phyloP scores from a whole-genome alignment of 768 basidiomycete genomes.

The Hysterangium stoloniferum region DNA sequence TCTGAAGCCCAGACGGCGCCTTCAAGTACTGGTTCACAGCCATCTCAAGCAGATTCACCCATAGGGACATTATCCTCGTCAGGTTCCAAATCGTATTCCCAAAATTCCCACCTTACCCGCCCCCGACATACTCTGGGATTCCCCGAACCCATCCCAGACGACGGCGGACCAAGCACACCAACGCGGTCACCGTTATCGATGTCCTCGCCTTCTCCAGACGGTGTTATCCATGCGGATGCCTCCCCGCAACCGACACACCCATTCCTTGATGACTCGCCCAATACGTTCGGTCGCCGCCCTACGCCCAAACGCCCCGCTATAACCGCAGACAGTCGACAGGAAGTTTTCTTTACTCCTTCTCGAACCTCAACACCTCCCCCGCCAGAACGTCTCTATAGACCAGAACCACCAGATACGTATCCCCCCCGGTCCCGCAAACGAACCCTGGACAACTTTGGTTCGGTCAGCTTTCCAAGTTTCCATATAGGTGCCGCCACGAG shows the following conservation, averaged over 20 bases:
- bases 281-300: neutral
- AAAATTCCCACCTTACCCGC: neutral
- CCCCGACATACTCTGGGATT: neutral
- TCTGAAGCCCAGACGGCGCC: slow-evolving; percentile 1
- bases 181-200: neutral
- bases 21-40: neutral
- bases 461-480: slow-evolving; percentile 10
- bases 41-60: slow-evolving; percentile 1
- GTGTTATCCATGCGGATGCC: neutral
- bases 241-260: neutral
- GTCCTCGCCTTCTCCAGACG: neutral
- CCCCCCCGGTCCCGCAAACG: slow-evolving; percentile 3
- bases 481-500: slow-evolving; percentile 11
- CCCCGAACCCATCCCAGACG: slow-evolving; percentile 3
- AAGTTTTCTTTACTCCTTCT: slow-evolving; percentile 2
- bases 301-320: neutral
- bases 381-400: neutral
- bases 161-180: neutral
- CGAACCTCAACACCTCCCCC: slow-evolving; percentile 4
- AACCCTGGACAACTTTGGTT: neutral
- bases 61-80: slow-evolving; percentile 2
- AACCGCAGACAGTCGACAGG: neutral
- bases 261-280: neutral
- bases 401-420: slow-evolving; percentile 1
- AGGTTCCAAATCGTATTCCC: neutral